Evolutionary conservation across 257 asterid genomes (phyloP).

Genomic region (Plectranthus barbatus): DNA sequence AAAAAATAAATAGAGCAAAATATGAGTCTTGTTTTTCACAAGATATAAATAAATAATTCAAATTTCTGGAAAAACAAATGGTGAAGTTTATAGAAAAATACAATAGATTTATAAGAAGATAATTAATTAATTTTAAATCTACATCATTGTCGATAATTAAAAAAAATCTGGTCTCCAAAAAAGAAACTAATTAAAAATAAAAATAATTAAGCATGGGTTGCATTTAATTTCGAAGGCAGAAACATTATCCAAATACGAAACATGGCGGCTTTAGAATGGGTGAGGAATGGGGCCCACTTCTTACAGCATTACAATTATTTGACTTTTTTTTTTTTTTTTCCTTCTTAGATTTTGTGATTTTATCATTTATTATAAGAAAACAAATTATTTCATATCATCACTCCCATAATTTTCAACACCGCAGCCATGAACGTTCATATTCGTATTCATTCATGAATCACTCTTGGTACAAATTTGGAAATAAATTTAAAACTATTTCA

Average conservation of each 20-base stretch:
- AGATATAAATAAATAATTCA: too few relatives aligned
- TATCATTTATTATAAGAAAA: background rate
- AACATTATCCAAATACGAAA: too few relatives aligned
- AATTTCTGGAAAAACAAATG: too few relatives aligned
- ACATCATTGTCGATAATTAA: background rate
- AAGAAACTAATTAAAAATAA: background rate
- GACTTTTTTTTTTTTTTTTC: background rate
- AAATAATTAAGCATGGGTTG: background rate
- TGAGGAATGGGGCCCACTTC: background rate
- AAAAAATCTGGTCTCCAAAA: too few relatives aligned
- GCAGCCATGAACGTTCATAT: background rate
- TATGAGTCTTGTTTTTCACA: too few relatives aligned
- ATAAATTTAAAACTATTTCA: too few relatives aligned
- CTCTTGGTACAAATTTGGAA: too few relatives aligned
- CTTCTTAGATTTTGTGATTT: too few relatives aligned
- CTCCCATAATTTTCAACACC: constrained; percentile 9
- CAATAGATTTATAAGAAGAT: too few relatives aligned
- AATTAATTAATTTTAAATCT: too few relatives aligned
- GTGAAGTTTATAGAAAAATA: too few relatives aligned
- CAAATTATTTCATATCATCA: background rate
- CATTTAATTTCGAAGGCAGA: background rate
- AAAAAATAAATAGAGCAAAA: too few relatives aligned
- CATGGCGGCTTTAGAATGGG: constrained; percentile 11
- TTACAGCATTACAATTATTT: background rate
- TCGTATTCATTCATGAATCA: background rate